Conservation (phyloP, 2,329 filamentous ascomycete species). For the Diaporthe sp. region DNA sequence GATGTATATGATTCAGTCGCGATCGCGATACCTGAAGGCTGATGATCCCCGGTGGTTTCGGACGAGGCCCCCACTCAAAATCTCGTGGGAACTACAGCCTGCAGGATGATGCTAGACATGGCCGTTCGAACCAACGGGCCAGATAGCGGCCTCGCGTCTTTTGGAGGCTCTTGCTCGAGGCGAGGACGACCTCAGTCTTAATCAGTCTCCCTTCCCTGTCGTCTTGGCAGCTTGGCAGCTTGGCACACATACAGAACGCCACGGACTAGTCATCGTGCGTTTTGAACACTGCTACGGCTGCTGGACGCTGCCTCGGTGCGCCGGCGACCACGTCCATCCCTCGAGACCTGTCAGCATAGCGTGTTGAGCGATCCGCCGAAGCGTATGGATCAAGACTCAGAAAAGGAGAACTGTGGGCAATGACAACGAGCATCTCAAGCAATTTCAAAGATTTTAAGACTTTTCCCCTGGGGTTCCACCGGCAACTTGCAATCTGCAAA, state of each 20-base stretch:
- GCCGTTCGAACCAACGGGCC: neutral
- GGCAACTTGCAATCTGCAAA: conserved; percentile 8
- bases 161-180: conserved; percentile 12
- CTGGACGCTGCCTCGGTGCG: neutral
- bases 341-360: neutral
- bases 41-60: conserved; percentile 16
- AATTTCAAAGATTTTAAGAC: conserved; percentile 14
- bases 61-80: conserved; percentile 24
- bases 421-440: neutral
- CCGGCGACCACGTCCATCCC: neutral
- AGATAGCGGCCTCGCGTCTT: conserved; percentile 26
- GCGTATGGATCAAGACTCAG: too few relatives aligned
- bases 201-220: neutral
- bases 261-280: neutral
- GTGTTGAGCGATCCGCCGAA: neutral
- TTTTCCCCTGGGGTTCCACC: conserved; percentile 12
- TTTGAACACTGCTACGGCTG: neutral
- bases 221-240: conserved; percentile 17
- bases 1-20: conserved; percentile 22
- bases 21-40: neutral
- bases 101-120: conserved; percentile 4
- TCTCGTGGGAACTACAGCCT: conserved; percentile 24
- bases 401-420: neutral
- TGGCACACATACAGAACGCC: neutral
- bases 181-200: conserved; percentile 11